Conservation (phyloP, 179 eudicot species). For the Dionaea muscipula region DNA sequence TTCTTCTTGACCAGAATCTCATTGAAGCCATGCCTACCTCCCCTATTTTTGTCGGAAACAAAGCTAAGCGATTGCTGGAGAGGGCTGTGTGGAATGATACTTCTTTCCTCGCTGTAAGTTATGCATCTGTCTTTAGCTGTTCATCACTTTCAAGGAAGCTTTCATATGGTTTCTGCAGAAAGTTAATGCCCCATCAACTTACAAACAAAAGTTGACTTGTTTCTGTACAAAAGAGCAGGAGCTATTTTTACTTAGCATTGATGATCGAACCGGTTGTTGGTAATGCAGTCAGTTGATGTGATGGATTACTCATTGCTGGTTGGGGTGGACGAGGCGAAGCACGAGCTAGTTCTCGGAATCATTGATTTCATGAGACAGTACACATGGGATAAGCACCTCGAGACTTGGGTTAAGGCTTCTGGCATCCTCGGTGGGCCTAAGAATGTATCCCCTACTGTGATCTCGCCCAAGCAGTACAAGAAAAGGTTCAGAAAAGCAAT, state of each 20-base stretch:
- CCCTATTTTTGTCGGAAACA: conserved; percentile 93
- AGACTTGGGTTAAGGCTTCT: conserved; percentile 92
- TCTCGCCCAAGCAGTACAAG: conserved; percentile 86
- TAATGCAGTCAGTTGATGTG: conserved; percentile 73
- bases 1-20: conserved; percentile 88
- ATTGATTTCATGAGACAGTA: conserved; percentile 99
- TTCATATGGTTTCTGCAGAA: neutral
- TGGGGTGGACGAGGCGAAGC: conserved; percentile 82
- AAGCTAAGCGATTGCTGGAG: conserved; percentile 83
- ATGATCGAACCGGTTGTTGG: no score
- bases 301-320: conserved; percentile 92
- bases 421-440: conserved; percentile 88
- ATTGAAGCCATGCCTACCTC: conserved; percentile 99
- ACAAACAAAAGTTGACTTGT: neutral
- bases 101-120: conserved; percentile 88
- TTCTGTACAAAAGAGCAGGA: no score
- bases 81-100: conserved; percentile 99
- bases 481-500: conserved; percentile 89
- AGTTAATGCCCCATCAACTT: neutral
- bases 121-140: neutral
- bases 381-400: conserved; percentile 97
- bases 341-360: conserved; percentile 84
- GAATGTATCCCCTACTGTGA: conserved; percentile 74
- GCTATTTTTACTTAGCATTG: no score
- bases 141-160: neutral